Base-by-base conservation (phyloP, 2,329 filamentous ascomycete species). In the Pezicula rhizophila region DNA sequence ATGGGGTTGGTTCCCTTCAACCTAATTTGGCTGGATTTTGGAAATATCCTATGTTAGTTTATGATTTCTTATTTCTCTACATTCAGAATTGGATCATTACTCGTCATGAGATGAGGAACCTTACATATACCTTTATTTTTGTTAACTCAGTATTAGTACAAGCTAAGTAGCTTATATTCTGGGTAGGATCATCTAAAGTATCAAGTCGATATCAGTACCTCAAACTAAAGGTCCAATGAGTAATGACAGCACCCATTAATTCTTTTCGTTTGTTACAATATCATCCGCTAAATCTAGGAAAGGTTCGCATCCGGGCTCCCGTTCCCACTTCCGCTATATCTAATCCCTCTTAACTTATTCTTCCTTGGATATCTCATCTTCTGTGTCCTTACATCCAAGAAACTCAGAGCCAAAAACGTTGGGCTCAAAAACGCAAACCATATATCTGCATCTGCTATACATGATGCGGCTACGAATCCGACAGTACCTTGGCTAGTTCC, bases 1-100 rank as follows among this genome's bases (percentile, higher is more conserved):
- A 72, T 52, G 66, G 68, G 58, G 53, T 70, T 42, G 38, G 51
- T 1, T 57, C 33, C 1, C 12, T 35, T 15, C 33, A 35, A 15
- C 33, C 33, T 15, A 35, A 15, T 14, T 35, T 35, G 8, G 33
- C 33, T 35, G 15, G 33, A 14, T 15, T 35, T 35, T 35, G 33
- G 33, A 35, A 35, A 35, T 35, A 35, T 35, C 33, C 33, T 15
- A 35, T 35, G 33, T 35, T 7, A 23, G 15, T 35, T 14, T 35
- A 8, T 15, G 3, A 18, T 15, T 15, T 35, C 33, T 14, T 14
- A 35, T 14, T 12, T 35, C 33, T 35, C 33, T 35, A 12, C 12
- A 35, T 5, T 35, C 4, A 14, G 12, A 35, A 35, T 35, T 23
- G 23, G 6, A 5, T 23, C 23, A 23, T 23, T 23, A 23, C 4